Evolutionary conservation across 1,284 basidiomycete species (phyloP), one percentile per base, ranked within the genome.

Genomic region (Sporisorium iseilematis-ciliati): DNA sequence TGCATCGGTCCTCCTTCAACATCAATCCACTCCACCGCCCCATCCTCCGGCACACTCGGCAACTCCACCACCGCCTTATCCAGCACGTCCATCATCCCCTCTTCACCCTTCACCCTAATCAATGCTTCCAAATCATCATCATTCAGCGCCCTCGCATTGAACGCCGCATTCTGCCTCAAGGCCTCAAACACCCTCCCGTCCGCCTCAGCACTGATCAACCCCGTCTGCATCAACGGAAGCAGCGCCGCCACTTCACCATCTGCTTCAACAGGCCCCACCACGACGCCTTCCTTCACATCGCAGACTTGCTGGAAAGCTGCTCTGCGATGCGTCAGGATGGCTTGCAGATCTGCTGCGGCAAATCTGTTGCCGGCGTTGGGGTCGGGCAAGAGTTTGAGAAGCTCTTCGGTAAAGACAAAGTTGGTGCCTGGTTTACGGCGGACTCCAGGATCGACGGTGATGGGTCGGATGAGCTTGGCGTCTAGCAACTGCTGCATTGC

Each of bases 401-500:
- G 52, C 56, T 73, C 75, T 26, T 77, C 75, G 23, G 56, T 66
- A 11, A 73, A 50, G 21, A 65, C 75, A 58, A 77, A 73, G 57
- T 77, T 77, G 56, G 70, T 73, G 6, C 75, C 75, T 7, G 75
- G 75, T 20, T 35, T 57, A 33, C 75, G 69, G n/a, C 75, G 62
- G 3, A 50, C 21, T 23, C 33, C 14, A 1, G 66, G 63, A n/a
- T 77, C 70, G 59, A 48, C 18, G 11, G 59, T 48, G 23, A 59
- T 35, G 26, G 59, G 45, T 23, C 70, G 65, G 25, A 77, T 69
- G n/a, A 70, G 56, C 41, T 50, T 65, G 42, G 40, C 46, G 6
- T 77, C 71, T 11, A 81, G 45, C 41, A 79, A 25, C 6, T 63
- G 62, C 20, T 59, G 63, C 40, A 78, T 65, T 0, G 77, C 75